Base-by-base conservation (phyloP, 306 rosid species). In the Oxytropis ochrocephala region DNA sequence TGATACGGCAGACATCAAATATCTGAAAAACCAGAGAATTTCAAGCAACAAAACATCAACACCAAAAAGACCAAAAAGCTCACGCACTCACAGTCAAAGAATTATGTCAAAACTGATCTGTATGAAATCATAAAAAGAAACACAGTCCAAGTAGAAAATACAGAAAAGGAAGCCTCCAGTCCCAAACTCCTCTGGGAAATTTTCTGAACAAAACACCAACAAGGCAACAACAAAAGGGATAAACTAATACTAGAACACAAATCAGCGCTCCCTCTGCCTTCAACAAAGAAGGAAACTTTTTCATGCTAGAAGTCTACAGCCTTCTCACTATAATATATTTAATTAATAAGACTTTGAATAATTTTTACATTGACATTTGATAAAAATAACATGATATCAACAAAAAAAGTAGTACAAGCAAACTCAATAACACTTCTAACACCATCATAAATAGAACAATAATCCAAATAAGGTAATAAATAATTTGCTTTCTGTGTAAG, bases 21-120 rank as follows among this genome's bases (percentile, higher is more conserved):
- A 61, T 6, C 17, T 17, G 27, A 61, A 16, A 46, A 66, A 16
- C 35, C n/a, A 11, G 19, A 11, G 19, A 47, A 72, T 63, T 62
- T 57, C 74, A 72, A 57, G 74, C 69, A 71, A 70, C 21, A 49
- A 8, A 35, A 16, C 27, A 74, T 11, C 60, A 66, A 48, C 38
- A 49, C 7, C 42, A 30, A 36, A 35, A 65, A 8, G 35, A 10
- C 16, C 21, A 56, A 29, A 32, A 3, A 7, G 27, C 46, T 2
- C 42, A 1, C 29, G 18, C 29, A 36, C 29, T 14, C 30, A 5
- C 9, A 18, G 3, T 36, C 16, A 10, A 59, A 59, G 30, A 9
- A 59, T 16, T 16, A 17, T 47, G 10, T 1, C 5, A 38, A 17
- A 59, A 36, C 17, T 36, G 0, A 6, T n/a, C 1, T 59, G 65